Conservation (phyloP, 306 rosid species). For the Sphenostylis stenocarpa region DNA sequence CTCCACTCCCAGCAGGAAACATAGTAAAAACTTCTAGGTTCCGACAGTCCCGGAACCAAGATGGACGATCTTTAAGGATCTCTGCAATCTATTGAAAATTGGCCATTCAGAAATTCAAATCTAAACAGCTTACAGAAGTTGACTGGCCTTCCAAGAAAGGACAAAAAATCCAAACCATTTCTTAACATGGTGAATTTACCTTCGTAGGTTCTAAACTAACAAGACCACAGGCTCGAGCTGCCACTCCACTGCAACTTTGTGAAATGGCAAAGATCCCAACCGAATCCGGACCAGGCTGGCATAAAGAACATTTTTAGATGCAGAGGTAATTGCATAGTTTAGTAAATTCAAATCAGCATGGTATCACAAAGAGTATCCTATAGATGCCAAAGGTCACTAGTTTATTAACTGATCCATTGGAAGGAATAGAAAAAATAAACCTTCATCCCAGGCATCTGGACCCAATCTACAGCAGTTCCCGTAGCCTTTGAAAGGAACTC, state of each 20-base stretch:
- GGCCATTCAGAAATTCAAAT: slow-evolving; percentile 7
- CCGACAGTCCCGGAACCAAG: slow-evolving; percentile 99
- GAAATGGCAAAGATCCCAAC: slow-evolving; percentile 99
- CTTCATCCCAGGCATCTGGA: slow-evolving; percentile 99
- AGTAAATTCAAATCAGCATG: slow-evolving; percentile 2
- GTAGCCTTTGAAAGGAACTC: slow-evolving; percentile 99
- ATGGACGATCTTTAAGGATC: slow-evolving; percentile 98
- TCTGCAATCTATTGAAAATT: slow-evolving; percentile 73
- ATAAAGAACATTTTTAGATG: background rate
- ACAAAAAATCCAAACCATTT: background rate
- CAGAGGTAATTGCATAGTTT: background rate
- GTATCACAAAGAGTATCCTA: background rate
- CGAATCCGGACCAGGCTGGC: slow-evolving; percentile 99
- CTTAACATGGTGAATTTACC: slow-evolving; percentile 43
- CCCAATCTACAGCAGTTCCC: slow-evolving; percentile 99
- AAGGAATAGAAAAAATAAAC: slow-evolving; percentile 38
- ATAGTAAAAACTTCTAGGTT: slow-evolving; percentile 91
- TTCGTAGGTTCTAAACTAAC: slow-evolving; percentile 92
- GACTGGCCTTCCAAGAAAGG: slow-evolving; percentile 1
- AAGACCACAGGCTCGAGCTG: slow-evolving; percentile 99
- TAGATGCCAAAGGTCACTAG: background rate
- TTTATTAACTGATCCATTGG: background rate
- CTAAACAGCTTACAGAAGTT: background rate
- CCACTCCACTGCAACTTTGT: slow-evolving; percentile 97
- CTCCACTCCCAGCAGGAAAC: slow-evolving; percentile 95